Percentiles rank a stretch among this genome's conserved stretches.
Conservation (phyloP, 495 filamentous ascomycete species). For the Aspergillus kassunensis region DNA sequence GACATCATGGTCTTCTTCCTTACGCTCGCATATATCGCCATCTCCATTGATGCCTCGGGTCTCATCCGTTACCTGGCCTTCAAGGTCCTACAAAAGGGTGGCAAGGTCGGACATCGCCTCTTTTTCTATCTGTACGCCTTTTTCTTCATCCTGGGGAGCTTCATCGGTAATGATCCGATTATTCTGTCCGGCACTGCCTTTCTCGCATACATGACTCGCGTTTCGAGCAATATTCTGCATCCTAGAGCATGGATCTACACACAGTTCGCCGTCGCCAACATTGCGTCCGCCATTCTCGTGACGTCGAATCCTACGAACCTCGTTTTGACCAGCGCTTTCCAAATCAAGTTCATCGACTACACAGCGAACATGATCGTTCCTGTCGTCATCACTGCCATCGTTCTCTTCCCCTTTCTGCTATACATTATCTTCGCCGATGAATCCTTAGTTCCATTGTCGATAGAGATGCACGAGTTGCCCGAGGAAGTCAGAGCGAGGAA, state of each 20-base stretch:
- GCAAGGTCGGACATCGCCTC: conserved; percentile 3
- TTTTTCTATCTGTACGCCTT: conserved; percentile 9
- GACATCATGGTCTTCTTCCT: conserved; percentile 14
- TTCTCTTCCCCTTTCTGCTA: conserved; percentile 9
- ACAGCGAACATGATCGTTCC: conserved; percentile 13
- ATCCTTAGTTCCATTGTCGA: not conserved
- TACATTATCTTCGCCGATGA: conserved; percentile 6
- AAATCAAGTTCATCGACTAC: conserved; percentile 10
- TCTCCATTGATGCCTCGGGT: conserved; percentile 13
- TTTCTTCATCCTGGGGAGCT: conserved; percentile 8
- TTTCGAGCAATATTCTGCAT: conserved; percentile 8
- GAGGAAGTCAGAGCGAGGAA: not conserved
- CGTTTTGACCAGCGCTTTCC: conserved; percentile 7
- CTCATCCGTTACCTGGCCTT: conserved; percentile 13
- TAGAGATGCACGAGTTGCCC: conserved; percentile 9
- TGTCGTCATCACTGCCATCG: not conserved
- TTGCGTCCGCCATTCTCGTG: conserved; percentile 6
- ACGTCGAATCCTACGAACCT: conserved; percentile 12
- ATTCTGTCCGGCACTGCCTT: conserved; percentile 12
- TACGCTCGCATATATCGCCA: conserved; percentile 12
- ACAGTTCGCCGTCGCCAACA: conserved; percentile 11
- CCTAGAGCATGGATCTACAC: conserved; percentile 12
- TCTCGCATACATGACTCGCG: conserved; percentile 12
- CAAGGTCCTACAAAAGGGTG: conserved; percentile 11
- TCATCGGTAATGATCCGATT: conserved; percentile 11